phyloP scores from a whole-genome alignment of 1,284 basidiomycete species.

The Fomes fomentarius region DNA sequence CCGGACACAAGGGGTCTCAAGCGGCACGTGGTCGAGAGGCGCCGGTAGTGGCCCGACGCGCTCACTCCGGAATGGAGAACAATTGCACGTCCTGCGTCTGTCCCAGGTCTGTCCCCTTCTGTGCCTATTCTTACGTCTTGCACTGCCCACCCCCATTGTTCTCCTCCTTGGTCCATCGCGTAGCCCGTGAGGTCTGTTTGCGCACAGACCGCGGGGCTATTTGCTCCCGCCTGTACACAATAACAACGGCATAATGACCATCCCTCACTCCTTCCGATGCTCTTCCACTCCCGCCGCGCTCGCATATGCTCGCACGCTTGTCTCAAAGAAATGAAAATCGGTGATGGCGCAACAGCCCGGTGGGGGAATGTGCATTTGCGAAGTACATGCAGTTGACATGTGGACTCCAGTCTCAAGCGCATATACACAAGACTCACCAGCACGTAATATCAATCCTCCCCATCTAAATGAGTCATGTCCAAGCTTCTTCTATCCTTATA shows the following conservation, averaged over 20 bases:
- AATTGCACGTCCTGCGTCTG: constrained; percentile 18
- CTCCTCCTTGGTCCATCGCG: background rate
- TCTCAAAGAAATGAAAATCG: background rate
- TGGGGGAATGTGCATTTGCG: too few relatives aligned
- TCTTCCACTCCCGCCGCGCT: background rate
- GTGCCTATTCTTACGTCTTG: constrained; percentile 18
- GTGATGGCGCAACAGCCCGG: background rate
- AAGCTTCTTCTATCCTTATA: too few relatives aligned
- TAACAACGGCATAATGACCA: constrained; percentile 2
- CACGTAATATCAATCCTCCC: too few relatives aligned
- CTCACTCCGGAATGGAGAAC: constrained; percentile 21
- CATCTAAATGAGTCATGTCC: too few relatives aligned
- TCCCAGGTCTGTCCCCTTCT: background rate
- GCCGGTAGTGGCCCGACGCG: constrained; percentile 1
- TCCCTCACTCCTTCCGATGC: constrained; percentile 1
- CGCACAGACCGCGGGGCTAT: constrained; percentile 8
- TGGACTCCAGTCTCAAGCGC: too few relatives aligned
- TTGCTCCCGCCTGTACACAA: constrained; percentile 17
- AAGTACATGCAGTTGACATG: too few relatives aligned
- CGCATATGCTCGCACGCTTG: background rate
- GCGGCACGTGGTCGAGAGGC: constrained; percentile 23
- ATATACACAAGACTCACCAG: too few relatives aligned
- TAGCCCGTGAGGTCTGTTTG: constrained; percentile 10
- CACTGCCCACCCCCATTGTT: constrained; percentile 23
- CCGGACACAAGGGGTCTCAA: constrained; percentile 31